Evolutionary conservation across 1,284 basidiomycete species (phyloP), one percentile per base, ranked within the genome.

Genomic region (Amylostereum areolatum): DNA sequence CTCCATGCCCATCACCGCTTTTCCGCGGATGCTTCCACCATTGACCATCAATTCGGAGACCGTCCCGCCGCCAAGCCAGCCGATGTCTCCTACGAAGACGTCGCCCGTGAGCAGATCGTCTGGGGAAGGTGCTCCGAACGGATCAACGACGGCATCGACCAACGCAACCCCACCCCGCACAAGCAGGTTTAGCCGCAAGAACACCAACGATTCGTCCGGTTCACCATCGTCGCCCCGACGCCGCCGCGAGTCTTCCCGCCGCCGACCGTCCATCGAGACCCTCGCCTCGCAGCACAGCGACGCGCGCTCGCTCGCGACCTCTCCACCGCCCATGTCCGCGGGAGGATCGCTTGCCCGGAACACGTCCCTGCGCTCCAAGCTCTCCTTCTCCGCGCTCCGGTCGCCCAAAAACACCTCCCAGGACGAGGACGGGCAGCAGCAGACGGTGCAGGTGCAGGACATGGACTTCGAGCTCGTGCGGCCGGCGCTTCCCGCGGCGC

Each of bases 391-490:
- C 2, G 78, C 78, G 51, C 62, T 85, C 6, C 74, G 79, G 51
- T 64, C 36, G 42, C 68, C 52, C 61, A 65, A 59, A 27, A 65
- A 53, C 52, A 59, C 49, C 49, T 64, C 27, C 42, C 50, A 65
- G 54, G 46, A 59, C 46, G 51, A 66, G 53, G 53, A 47, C 25
- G 10, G 33, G 4, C 32, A 57, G 5, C 66, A 68, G 24, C 66
- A 78, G 55, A 77, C 68, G 2, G 74, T 90, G 5, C 85, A 89
- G 50, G 82, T 89, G 8, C 70, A 86, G 59, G 83, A 89, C 57
- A 83, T 82, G 71, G 87, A 89, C 59, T 90, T 90, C 57, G 85
- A 89, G 66, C 74, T 89, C 25, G 72, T 90, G 37, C 72, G 76
- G 27, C 87, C 86, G 0, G 72, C 68, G 9, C 57, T 83, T 5